Evolutionary conservation across 345 rosid genomes (phyloP).

Genomic region (Eucalyptus brandiana): DNA sequence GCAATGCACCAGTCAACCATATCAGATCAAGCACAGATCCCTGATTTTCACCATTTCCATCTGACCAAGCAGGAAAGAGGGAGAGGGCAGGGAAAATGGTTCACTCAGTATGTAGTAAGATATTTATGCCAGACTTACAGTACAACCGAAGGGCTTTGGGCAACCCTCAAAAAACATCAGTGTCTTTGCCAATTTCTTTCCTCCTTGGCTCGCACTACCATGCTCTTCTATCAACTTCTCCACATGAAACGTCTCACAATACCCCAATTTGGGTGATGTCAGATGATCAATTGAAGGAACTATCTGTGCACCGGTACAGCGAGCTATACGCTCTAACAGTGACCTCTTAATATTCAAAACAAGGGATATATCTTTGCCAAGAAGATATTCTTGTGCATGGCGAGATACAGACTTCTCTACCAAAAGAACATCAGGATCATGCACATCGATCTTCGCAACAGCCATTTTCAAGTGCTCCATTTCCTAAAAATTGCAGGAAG

Average conservation of each 20-base stretch:
- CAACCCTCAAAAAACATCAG: conserved; percentile 95
- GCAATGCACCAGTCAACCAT: not conserved
- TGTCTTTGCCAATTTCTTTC: conserved; percentile 68
- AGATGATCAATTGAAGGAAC: conserved; percentile 92
- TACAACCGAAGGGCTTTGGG: conserved; percentile 94
- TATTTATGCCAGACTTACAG: conserved; percentile 49
- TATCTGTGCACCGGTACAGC: conserved; percentile 92
- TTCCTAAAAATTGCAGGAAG: conserved; percentile 35
- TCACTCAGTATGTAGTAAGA: not conserved
- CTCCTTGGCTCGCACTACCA: conserved; percentile 65
- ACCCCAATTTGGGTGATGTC: conserved; percentile 70
- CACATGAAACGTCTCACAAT: conserved; percentile 80
- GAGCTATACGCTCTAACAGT: conserved; percentile 85
- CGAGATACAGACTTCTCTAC: conserved; percentile 97
- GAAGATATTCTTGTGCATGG: conserved; percentile 90
- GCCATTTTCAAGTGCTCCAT: conserved; percentile 99
- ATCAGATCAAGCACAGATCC: not conserved
- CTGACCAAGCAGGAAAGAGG: not conserved
- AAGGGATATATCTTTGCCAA: conserved; percentile 83
- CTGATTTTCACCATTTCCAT: not conserved
- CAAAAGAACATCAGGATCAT: conserved; percentile 80
- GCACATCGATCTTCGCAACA: conserved; percentile 74
- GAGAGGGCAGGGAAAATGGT: not conserved
- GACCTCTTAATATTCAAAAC: conserved; percentile 89
- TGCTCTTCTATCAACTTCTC: conserved; percentile 77